Conservation (phyloP, 75 land plant genomes). For the Selaginella tamariscina region DNA sequence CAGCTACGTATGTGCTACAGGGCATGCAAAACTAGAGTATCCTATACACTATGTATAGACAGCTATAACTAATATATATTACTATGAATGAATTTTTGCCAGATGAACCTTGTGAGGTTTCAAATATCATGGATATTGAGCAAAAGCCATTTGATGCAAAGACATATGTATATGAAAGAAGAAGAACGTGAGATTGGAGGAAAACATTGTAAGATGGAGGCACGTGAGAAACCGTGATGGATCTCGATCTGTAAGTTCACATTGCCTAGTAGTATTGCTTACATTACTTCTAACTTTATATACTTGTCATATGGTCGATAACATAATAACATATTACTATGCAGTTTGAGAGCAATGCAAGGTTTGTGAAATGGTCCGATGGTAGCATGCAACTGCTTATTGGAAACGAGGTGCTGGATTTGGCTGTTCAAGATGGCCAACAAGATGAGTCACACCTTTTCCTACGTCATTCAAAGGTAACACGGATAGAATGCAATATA, state of each 20-base stretch:
- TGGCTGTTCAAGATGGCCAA: conserved; percentile 66
- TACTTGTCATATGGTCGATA: too few species aligned
- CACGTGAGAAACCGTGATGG: conserved; percentile 59
- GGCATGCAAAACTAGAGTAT: too few species aligned
- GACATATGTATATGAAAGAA: conserved; percentile 73
- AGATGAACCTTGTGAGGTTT: conserved; percentile 91
- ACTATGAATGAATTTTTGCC: too few species aligned
- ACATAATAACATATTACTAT: background rate
- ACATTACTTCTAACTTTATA: too few species aligned
- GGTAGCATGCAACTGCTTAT: conserved; percentile 84
- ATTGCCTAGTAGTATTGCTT: too few species aligned
- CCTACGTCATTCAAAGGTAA: conserved; percentile 84
- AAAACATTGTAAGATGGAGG: conserved; percentile 95
- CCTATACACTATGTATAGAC: too few species aligned
- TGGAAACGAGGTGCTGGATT: conserved; percentile 95
- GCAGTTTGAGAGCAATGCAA: conserved; percentile 97
- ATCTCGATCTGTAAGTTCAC: conserved; percentile 43
- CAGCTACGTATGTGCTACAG: too few species aligned
- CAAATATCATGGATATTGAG: conserved; percentile 95
- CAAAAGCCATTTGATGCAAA: conserved; percentile 92
- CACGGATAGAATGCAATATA: too few species aligned
- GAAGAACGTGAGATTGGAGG: conserved; percentile 66
- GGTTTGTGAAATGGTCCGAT: conserved; percentile 98
- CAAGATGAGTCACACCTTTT: conserved; percentile 92
- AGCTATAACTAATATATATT: too few species aligned